Evolutionary conservation across 2,329 filamentous ascomycete species (phyloP).

Genomic region (Alternaria infectoria): DNA sequence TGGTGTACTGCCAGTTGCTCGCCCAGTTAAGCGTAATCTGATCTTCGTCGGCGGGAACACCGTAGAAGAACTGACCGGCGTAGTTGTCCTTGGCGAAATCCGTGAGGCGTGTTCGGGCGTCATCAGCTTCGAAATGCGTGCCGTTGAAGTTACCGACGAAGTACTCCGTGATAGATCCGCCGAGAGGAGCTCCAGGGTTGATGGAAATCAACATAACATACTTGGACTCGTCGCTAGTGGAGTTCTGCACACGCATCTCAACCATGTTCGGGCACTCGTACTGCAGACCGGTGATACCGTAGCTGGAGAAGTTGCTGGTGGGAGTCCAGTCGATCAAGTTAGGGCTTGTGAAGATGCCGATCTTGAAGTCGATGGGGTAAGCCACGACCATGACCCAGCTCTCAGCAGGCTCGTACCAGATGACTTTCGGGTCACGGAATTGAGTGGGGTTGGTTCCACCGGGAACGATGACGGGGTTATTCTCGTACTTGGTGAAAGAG

Average conservation of each 20-base stretch:
- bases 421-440: constrained; percentile 71
- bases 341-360: constrained; percentile 67
- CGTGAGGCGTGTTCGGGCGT: constrained; percentile 51
- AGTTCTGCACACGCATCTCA: constrained; percentile 55
- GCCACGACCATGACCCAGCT: constrained; percentile 66
- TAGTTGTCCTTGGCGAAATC: constrained; percentile 63
- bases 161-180: constrained; percentile 63
- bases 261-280: constrained; percentile 71
- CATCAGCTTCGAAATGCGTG: constrained; percentile 62
- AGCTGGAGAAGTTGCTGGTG: constrained; percentile 63
- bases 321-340: constrained; percentile 66
- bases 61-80: constrained; percentile 62
- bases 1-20: constrained; percentile 66
- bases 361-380: constrained; percentile 61
- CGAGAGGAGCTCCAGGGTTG: constrained; percentile 64
- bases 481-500: constrained; percentile 64
- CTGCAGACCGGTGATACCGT: constrained; percentile 61
- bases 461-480: constrained; percentile 65
- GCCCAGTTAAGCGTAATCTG: constrained; percentile 63
- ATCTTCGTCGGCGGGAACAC: constrained; percentile 49
- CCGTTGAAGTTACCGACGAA: constrained; percentile 68
- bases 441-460: constrained; percentile 56
- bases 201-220: constrained; percentile 59
- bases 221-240: constrained; percentile 47
- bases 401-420: constrained; percentile 57